Conservation (phyloP, 192 early-diverging fungal genomes). For the Bifiguratus adelaidae region DNA sequence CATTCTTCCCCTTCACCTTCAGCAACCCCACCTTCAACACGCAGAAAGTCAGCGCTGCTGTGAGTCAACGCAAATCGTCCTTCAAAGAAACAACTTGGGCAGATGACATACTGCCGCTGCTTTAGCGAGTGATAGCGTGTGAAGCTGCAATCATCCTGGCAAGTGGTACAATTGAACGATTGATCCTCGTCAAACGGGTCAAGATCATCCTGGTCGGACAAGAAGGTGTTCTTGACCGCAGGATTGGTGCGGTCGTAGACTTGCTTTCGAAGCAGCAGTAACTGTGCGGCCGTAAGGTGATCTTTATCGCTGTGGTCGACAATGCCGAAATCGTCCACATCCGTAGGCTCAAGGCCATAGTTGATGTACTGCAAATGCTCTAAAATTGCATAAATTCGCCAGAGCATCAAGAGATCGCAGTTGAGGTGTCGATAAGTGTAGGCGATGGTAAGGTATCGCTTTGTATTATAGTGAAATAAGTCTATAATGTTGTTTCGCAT, state of each 20-base stretch:
- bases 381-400: not conserved
- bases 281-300: conserved; percentile 1
- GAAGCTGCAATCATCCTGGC: conserved; percentile 70
- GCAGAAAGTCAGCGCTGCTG: conserved; percentile 83
- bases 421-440: not conserved
- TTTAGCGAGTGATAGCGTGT: conserved; percentile 78
- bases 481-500: too few relatives aligned
- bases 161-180: conserved; percentile 66
- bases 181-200: conserved; percentile 30
- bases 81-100: conserved; percentile 82
- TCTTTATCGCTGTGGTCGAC: conserved; percentile 1
- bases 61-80: conserved; percentile 83
- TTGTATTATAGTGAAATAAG: too few relatives aligned
- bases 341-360: conserved; percentile 10
- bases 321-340: conserved; percentile 16
- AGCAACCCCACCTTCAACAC: conserved; percentile 38
- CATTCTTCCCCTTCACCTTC: conserved; percentile 56
- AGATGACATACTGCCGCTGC: conserved; percentile 62
- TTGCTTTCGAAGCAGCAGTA: conserved; percentile 10
- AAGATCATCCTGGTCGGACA: conserved; percentile 16
- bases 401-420: conserved; percentile 4
- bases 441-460: not conserved
- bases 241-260: conserved; percentile 26
- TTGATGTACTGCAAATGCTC: not conserved
- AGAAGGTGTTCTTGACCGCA: conserved; percentile 18